These are phyloP conservation scores for Trametes pubescens DNA, from an alignment of 1,284 basidiomycete species.

Conservation along the genomic window DNA sequence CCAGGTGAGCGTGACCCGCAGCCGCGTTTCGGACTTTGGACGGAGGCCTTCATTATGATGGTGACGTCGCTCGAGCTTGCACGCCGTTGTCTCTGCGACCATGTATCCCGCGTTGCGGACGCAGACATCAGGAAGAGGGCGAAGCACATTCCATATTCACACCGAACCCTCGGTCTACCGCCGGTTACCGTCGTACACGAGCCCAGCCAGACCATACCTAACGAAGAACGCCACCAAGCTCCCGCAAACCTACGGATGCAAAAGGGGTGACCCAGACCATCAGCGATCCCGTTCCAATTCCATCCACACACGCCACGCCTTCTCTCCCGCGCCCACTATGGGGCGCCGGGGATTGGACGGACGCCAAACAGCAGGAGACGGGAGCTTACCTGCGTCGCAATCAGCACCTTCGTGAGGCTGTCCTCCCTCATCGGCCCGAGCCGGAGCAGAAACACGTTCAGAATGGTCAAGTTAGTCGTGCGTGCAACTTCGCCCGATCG, in stretches of 20 bases:
- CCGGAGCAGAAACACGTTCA: constrained; percentile 83
- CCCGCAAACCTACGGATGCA: constrained; percentile 47
- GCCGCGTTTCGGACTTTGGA: constrained; percentile 18
- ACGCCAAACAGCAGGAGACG: background rate
- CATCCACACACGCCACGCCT: constrained; percentile 2
- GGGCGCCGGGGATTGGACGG: background rate
- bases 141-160: constrained; percentile 1
- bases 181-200: constrained; percentile 91
- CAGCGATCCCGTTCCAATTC: constrained; percentile 13
- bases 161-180: constrained; percentile 50
- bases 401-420: constrained; percentile 75
- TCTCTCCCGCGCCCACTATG: constrained; percentile 1
- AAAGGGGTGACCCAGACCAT: constrained; percentile 7
- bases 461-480: constrained; percentile 87
- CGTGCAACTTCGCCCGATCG: constrained; percentile 66
- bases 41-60: constrained; percentile 12
- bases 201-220: constrained; percentile 86
- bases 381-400: constrained; percentile 69
- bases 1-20: constrained; percentile 13
- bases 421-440: constrained; percentile 87
- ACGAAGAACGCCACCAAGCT: constrained; percentile 84
- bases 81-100: background rate
- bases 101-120: constrained; percentile 4
- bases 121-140: background rate
- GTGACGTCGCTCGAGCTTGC: constrained; percentile 14